A percentile compares a stretch with the other conserved stretches of the same genome.
These are phyloP conservation scores for Pisolithus orientalis DNA, from an alignment of 768 basidiomycete genomes.

Conservation along the genomic window DNA sequence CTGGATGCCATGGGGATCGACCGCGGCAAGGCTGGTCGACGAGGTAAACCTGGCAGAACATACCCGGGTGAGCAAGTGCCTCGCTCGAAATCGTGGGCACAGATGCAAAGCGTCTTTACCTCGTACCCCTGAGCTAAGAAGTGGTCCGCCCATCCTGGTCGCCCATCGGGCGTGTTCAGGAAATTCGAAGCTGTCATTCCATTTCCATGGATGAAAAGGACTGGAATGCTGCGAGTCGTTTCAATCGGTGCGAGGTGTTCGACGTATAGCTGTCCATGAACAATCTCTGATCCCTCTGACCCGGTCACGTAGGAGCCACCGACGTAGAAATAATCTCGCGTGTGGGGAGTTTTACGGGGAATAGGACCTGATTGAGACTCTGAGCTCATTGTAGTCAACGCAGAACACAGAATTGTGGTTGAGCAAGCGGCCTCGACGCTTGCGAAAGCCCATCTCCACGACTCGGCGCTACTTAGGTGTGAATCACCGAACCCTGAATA, in stretches of 20 bases:
- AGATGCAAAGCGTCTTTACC: conserved; percentile 19
- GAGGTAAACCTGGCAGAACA: conserved; percentile 31
- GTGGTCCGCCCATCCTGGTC: conserved; percentile 53
- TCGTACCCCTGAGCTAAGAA: conserved; percentile 46
- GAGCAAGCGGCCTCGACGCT: background rate
- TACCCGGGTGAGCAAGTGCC: background rate
- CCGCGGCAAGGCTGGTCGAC: conserved; percentile 43
- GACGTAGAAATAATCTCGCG: conserved; percentile 42
- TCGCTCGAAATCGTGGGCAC: background rate
- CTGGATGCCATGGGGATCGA: conserved; percentile 38
- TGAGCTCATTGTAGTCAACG: background rate
- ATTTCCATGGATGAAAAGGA: conserved; percentile 45
- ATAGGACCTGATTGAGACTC: background rate
- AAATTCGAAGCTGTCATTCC: conserved; percentile 50
- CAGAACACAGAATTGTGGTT: too few relatives aligned
- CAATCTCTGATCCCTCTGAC: conserved; percentile 31
- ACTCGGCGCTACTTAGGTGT: too few relatives aligned
- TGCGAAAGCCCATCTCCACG: too few relatives aligned
- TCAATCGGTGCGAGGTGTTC: conserved; percentile 40
- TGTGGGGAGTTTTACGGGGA: conserved; percentile 33
- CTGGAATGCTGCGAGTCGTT: conserved; percentile 33
- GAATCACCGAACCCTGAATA: too few relatives aligned
- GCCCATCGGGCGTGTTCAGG: conserved; percentile 48
- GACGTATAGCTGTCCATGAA: conserved; percentile 45
- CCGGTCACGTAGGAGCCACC: conserved; percentile 34